A percentile compares a stretch with the other conserved stretches of the same genome.
Evolutionary conservation across 2,329 filamentous ascomycete genomes (phyloP).

Genomic region (Penicillium sp.): DNA sequence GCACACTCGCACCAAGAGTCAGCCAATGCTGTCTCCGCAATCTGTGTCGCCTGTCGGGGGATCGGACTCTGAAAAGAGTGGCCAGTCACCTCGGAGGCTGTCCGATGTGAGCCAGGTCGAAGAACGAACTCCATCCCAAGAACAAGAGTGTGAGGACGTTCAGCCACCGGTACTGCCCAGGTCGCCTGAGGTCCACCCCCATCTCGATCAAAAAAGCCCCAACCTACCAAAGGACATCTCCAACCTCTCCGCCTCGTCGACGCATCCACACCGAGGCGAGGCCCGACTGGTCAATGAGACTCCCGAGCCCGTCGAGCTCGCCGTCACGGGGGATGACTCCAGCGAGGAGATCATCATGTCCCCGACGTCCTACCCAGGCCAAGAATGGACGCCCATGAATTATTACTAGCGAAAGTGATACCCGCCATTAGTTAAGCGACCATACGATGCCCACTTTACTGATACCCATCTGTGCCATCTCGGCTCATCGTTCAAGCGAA

Average conservation of each 20-base stretch:
- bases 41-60: slow-evolving; percentile 13
- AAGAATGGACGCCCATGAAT: slow-evolving; percentile 47
- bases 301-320: slow-evolving; percentile 37
- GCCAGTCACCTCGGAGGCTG: not conserved
- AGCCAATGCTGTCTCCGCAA: slow-evolving; percentile 6
- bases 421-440: not conserved
- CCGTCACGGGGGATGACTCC: slow-evolving; percentile 39
- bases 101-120: slow-evolving; percentile 3
- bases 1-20: slow-evolving; percentile 10
- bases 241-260: slow-evolving; percentile 9
- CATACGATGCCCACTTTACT: slow-evolving; percentile 4
- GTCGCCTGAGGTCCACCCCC: not conserved
- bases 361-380: slow-evolving; percentile 52
- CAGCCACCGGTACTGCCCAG: not conserved
- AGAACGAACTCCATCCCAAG: not conserved
- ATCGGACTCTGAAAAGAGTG: slow-evolving; percentile 8
- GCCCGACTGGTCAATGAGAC: slow-evolving; percentile 26
- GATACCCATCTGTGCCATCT: not conserved
- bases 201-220: not conserved
- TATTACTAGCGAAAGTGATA: slow-evolving; percentile 9
- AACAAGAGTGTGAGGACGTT: not conserved
- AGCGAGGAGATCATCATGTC: slow-evolving; percentile 52
- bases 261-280: slow-evolving; percentile 27
- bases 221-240: slow-evolving; percentile 6
- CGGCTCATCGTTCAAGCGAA: not conserved